Conservation (phyloP, 805 yeast genomes). For the Candida ortonii region DNA sequence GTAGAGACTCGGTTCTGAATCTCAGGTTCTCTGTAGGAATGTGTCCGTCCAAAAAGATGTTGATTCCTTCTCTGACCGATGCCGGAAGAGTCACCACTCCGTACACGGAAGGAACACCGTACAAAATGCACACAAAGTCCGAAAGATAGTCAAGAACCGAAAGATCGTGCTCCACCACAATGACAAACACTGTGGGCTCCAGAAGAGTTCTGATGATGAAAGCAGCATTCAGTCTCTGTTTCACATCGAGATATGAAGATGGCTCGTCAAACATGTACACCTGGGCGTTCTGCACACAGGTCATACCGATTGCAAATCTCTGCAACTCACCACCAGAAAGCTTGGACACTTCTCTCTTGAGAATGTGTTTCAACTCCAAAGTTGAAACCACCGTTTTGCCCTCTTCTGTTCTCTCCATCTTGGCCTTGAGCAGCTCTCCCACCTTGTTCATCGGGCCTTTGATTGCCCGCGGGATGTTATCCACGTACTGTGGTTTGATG, state of each 20-base stretch:
- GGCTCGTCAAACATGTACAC: slow-evolving; percentile 99
- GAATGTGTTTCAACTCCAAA: slow-evolving; percentile 71
- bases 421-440: slow-evolving; percentile 74
- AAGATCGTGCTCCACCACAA: slow-evolving; percentile 98
- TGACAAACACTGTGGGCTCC: slow-evolving; percentile 75
- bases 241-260: slow-evolving; percentile 95
- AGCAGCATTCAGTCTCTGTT: slow-evolving; percentile 98
- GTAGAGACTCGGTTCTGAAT: slow-evolving; percentile 93
- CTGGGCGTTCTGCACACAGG: slow-evolving; percentile 90
- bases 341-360: slow-evolving; percentile 84
- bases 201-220: slow-evolving; percentile 85
- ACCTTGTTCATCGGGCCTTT: slow-evolving; percentile 86
- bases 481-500: slow-evolving; percentile 98
- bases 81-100: slow-evolving; percentile 98
- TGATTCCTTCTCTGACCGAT: slow-evolving; percentile 98
- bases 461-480: slow-evolving; percentile 93
- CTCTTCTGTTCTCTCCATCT: slow-evolving; percentile 67
- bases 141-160: slow-evolving; percentile 96
- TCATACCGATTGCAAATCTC: slow-evolving; percentile 96
- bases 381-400: slow-evolving; percentile 64
- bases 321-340: slow-evolving; percentile 98
- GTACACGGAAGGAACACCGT: slow-evolving; percentile 97
- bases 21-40: slow-evolving; percentile 96
- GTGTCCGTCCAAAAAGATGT: slow-evolving; percentile 96
- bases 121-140: slow-evolving; percentile 92